Evolutionary conservation across 2,329 filamentous ascomycete species (phyloP), one percentile per base, ranked within the genome.

Genomic region (Penicillium occitanis): DNA sequence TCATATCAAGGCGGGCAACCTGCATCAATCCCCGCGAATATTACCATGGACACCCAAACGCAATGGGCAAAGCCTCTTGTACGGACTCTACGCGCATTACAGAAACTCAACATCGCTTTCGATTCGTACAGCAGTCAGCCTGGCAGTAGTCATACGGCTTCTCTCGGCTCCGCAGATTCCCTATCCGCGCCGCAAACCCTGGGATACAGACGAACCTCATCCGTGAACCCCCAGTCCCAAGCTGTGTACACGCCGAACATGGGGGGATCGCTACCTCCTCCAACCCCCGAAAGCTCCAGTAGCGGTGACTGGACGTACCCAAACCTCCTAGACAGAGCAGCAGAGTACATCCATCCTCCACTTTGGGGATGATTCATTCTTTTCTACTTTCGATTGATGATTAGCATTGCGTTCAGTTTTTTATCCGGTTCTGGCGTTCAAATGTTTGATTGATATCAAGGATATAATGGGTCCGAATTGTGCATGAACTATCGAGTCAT

Each of bases 341-440:
- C 77, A n/a, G 80, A 83, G 70, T 82, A 82, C 69, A 81, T 83
- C 11, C 80, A 82, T 66, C 80, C 81, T 17, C 80, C 80, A 2
- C 70, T 82, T 13, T 82, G 81, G 81, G 72, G 76, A 44, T 79
- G 59, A 58, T 40, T 37, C 28, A 25, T 51, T 17, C 10, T 8
- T 46, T 25, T 19, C 22, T 14, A n/a, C 28, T 30, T 11, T 44
- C 14, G 13, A 46, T 19, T 55, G 28, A 35, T 14, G 30, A 55
- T 22, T 14, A 57, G 30, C 53, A 57, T 57, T 37, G 11, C 30
- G n/a, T 55, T 55, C 53, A 14, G n/a, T 40, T 37, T 33, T 33
- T 22, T 25, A 2, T 6, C 2, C 11, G 30, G 53, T 25, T 37
- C 11, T 14, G 28, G 17, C 44, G 37, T 66, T 50, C 22, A 50